phyloP scores from a whole-genome alignment of 2,329 filamentous ascomycete species.

The Lasiodiplodia theobromae region DNA sequence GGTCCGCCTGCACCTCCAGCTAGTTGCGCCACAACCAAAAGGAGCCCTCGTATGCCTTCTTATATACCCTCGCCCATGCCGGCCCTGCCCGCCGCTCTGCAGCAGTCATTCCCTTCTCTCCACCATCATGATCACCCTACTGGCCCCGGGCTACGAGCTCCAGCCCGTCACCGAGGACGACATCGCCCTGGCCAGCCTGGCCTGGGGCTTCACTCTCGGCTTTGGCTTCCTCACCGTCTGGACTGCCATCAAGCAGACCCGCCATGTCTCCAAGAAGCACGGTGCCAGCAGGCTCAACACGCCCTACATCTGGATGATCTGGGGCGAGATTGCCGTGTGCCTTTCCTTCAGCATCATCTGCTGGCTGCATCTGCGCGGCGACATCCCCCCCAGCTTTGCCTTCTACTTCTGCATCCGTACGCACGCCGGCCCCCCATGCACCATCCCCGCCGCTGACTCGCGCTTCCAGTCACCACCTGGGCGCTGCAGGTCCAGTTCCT shows the following conservation, averaged over 20 bases:
- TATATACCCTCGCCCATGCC: background rate
- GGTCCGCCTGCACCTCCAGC: background rate
- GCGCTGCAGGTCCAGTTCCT: slow-evolving; percentile 30
- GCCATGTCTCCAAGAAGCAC: slow-evolving; percentile 38
- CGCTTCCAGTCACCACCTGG: slow-evolving; percentile 8
- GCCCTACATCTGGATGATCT: slow-evolving; percentile 24
- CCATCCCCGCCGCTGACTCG: background rate
- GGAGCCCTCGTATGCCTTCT: background rate
- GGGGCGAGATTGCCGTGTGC: slow-evolving; percentile 14
- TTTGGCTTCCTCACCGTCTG: slow-evolving; percentile 52
- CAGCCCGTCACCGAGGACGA: slow-evolving; percentile 18
- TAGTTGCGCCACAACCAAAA: background rate
- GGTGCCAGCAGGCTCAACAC: slow-evolving; percentile 5
- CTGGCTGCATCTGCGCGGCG: slow-evolving; percentile 3
- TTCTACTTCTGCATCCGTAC: slow-evolving; percentile 30
- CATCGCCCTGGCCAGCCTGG: slow-evolving; percentile 14
- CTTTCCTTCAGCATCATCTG: slow-evolving; percentile 17
- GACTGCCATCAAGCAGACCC: slow-evolving; percentile 42
- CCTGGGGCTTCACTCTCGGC: slow-evolving; percentile 49
- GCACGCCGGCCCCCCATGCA: background rate
- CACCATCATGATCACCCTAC: background rate
- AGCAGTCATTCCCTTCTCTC: background rate
- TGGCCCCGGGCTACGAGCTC: background rate
- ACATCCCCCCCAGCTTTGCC: slow-evolving; percentile 5
- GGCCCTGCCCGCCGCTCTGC: background rate